A percentile compares a stretch with the other conserved stretches of the same genome.
Conservation (phyloP, 805 yeast species). For the Starmerella stellata region DNA sequence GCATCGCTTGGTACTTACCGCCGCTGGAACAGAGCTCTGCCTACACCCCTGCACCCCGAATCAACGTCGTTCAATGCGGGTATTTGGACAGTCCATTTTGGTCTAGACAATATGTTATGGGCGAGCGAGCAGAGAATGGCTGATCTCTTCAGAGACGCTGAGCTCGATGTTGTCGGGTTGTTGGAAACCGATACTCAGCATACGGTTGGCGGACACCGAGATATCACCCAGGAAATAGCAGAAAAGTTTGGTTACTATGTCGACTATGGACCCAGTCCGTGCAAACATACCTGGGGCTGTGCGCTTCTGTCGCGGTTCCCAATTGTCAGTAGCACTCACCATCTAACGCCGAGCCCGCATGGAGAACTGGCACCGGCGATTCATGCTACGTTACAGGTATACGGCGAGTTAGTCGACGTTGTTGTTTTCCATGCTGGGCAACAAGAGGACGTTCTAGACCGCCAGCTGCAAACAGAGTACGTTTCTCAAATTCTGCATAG, state of each 20-base stretch:
- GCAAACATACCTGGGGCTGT: constrained; percentile 96
- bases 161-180: constrained; percentile 77
- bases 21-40: constrained; percentile 40
- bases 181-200: constrained; percentile 89
- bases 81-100: constrained; percentile 96
- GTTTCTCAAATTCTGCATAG: constrained; percentile 66
- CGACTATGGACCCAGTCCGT: constrained; percentile 96
- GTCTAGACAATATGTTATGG: constrained; percentile 96
- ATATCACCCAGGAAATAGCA: constrained; percentile 74
- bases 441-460: constrained; percentile 90
- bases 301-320: constrained; percentile 88
- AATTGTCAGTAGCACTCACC: constrained; percentile 74
- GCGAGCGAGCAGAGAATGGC: constrained; percentile 82
- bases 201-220: constrained; percentile 87
- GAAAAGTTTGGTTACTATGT: constrained; percentile 88
- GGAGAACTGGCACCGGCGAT: constrained; percentile 98
- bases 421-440: constrained; percentile 97
- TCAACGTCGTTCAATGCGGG: constrained; percentile 72
- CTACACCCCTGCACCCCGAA: constrained; percentile 50
- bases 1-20: constrained; percentile 36
- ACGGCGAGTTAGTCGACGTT: constrained; percentile 72
- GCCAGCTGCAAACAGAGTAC: constrained; percentile 66
- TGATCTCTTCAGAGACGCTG: constrained; percentile 63
- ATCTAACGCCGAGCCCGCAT: constrained; percentile 84
- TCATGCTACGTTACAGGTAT: constrained; percentile 83